Evolutionary conservation across 2,329 filamentous ascomycete genomes (phyloP).

Genomic region (Allantophomopsis lycopodina): DNA sequence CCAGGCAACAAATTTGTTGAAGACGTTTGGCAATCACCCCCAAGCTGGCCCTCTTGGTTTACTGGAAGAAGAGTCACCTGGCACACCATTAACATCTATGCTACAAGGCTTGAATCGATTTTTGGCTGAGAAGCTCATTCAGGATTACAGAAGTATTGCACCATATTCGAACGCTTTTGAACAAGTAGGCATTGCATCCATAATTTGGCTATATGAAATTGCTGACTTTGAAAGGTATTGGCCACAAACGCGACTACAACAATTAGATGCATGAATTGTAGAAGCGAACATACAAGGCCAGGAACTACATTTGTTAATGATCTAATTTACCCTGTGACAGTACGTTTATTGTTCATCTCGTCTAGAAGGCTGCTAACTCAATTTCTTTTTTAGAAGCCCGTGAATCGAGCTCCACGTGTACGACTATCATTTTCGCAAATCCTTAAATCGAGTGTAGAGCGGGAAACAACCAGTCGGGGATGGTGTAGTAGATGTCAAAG

Average conservation of each 20-base stretch:
- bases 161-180: conserved; percentile 54
- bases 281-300: conserved; percentile 70
- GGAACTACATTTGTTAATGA: conserved; percentile 76
- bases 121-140: conserved; percentile 64
- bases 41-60: conserved; percentile 68
- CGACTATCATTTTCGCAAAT: conserved; percentile 72
- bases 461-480: conserved; percentile 76
- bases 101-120: conserved; percentile 81
- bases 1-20: conserved; percentile 89
- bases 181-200: conserved; percentile 29
- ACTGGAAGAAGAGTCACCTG: conserved; percentile 70
- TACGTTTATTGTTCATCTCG: conserved; percentile 4
- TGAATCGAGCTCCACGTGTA: conserved; percentile 32
- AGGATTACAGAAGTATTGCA: conserved; percentile 60
- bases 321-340: conserved; percentile 56
- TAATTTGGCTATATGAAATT: neutral
- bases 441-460: conserved; percentile 82
- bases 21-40: conserved; percentile 72
- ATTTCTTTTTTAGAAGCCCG: conserved; percentile 31
- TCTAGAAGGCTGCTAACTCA: conserved; percentile 6
- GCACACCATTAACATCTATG: conserved; percentile 63
- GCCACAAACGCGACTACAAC: conserved; percentile 57
- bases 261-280: conserved; percentile 78
- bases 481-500: conserved; percentile 88
- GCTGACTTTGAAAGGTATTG: conserved; percentile 30